Evolutionary conservation across 805 yeast species (phyloP).

Genomic region (Myxozyma udenii): DNA sequence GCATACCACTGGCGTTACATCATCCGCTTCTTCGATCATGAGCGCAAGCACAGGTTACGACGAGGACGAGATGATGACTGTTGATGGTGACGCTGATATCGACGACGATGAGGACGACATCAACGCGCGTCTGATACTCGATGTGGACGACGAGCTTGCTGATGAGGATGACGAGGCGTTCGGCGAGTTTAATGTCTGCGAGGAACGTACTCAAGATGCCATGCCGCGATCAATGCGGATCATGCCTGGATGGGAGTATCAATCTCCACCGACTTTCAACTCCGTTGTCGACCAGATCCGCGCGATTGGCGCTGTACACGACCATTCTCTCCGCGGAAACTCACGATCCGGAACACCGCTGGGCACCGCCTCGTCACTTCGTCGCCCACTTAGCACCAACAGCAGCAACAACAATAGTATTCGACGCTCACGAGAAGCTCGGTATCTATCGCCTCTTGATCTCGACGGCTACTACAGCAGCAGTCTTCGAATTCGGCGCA

Average conservation of each 20-base stretch:
- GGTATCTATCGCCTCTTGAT: conserved; percentile 21
- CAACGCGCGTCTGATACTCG: neutral
- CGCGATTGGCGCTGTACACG: conserved; percentile 16
- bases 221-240: neutral
- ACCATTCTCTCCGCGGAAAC: conserved; percentile 1
- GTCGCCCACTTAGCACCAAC: neutral
- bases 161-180: neutral
- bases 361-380: neutral
- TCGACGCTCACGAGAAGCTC: neutral
- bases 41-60: neutral
- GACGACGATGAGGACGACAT: neutral
- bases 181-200: neutral
- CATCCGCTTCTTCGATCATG: neutral
- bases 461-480: conserved; percentile 24
- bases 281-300: conserved; percentile 22
- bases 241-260: neutral
- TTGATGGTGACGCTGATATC: no score
- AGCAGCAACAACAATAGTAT: neutral
- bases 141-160: neutral
- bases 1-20: neutral
- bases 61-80: neutral
- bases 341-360: neutral
- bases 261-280: conserved; percentile 4
- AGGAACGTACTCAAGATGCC: neutral
- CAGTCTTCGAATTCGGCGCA: conserved; percentile 17